A percentile compares a stretch with the other conserved stretches of the same genome.
Conservation (phyloP, 768 basidiomycete genomes). For the Boletus barrowsii region DNA sequence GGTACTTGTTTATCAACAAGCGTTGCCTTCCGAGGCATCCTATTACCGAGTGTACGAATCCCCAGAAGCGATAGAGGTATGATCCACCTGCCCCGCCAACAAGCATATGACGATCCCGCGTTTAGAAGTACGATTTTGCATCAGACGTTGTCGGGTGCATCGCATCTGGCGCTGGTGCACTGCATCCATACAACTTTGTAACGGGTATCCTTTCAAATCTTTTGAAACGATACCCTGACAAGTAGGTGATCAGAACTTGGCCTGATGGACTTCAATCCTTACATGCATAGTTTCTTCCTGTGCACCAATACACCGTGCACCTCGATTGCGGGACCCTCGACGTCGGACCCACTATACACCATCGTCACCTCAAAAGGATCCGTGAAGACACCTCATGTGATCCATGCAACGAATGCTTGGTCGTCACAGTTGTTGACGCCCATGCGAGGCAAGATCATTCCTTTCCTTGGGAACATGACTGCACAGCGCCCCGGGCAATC, state of each 20-base stretch:
- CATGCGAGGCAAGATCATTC: slow-evolving; percentile 61
- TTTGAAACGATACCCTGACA: slow-evolving; percentile 42
- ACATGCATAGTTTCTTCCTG: slow-evolving; percentile 48
- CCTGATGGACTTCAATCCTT: not conserved
- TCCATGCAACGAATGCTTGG: slow-evolving; percentile 89
- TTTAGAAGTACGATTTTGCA: slow-evolving; percentile 49
- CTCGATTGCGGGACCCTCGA: slow-evolving; percentile 37
- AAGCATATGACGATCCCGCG: not conserved
- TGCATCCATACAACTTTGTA: slow-evolving; percentile 69
- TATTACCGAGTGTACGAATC: slow-evolving; percentile 32
- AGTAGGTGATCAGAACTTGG: slow-evolving; percentile 33
- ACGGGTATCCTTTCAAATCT: slow-evolving; percentile 59
- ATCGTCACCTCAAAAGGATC: slow-evolving; percentile 61
- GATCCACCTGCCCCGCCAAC: not conserved
- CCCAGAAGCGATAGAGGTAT: slow-evolving; percentile 32
- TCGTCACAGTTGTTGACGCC: slow-evolving; percentile 64
- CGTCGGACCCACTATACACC: slow-evolving; percentile 39
- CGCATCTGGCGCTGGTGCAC: slow-evolving; percentile 52
- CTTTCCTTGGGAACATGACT: slow-evolving; percentile 60
- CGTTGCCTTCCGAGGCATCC: slow-evolving; percentile 48
- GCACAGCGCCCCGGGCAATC: slow-evolving; percentile 53
- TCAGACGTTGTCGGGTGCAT: slow-evolving; percentile 48
- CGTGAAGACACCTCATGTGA: slow-evolving; percentile 56
- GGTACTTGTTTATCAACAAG: slow-evolving; percentile 44
- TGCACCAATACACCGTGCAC: slow-evolving; percentile 63